Base-by-base conservation (phyloP, 257 asterid species). In the Nicotiana tomentosiformis region DNA sequence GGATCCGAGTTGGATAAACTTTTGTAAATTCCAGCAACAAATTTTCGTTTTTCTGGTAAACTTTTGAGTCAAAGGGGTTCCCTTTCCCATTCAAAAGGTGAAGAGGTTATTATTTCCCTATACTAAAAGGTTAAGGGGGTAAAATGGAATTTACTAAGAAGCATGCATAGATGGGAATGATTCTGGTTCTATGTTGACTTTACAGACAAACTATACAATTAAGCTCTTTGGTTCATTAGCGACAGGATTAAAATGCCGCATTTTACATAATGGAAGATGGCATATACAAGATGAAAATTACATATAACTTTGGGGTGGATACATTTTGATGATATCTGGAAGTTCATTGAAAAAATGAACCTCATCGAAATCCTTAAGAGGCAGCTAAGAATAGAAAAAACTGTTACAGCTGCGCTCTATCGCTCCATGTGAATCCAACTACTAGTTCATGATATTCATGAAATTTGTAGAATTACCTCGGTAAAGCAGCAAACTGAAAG, bases 381-480 rank as follows among this genome's bases (percentile, higher is more conserved):
- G 62, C 23, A 49, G 26, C 62, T 23, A 72, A 20, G 78, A 74
- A 14, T 2, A 49, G 62, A 26, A 7, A 43, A 26, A 74, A 74
- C 26, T 23, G 39, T 49, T 49, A 14, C 62, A 74, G 62, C 43
- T 23, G 26, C 80, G 1, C 62, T 74, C 35, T 51, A 74, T 0
- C 0, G 29, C 64, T 8, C 23, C 16, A 74, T 14, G 46, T 74
- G 80, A 46, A 26, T 74, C 14, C 26, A 74, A 74, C 80, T 26
- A 74, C 64, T 49, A 51, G 64, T 49, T 74, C 80, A n/a, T 66
- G 76, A 33, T 15, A 32, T 67, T 67, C 76, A 11, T 26, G 62
- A 26, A 74, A 55, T 74, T 49, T 74, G 60, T 74, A 74, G 43
- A 74, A 49, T 74, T 74, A 74, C 80, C 62, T 74, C 17, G 12